A percentile compares a stretch with the other conserved stretches of the same genome.
phyloP scores from a whole-genome alignment of 1,139 yeast species.

The Pichia sp. region DNA sequence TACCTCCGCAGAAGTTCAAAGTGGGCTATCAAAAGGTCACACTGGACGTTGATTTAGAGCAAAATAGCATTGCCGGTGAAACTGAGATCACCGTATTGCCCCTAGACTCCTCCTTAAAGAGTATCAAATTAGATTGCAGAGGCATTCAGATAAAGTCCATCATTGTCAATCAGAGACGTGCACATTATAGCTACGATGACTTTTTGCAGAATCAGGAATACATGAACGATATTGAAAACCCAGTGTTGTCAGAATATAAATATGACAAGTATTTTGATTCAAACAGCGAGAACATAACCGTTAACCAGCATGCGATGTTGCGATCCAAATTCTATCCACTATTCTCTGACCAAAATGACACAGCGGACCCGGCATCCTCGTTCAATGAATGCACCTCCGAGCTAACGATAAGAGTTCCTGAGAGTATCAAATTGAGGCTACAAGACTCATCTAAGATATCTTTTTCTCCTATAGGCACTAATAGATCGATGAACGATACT shows the following conservation, averaged over 20 bases:
- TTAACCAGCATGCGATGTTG: constrained; percentile 61
- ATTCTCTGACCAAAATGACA: constrained; percentile 56
- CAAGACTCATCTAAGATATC: constrained; percentile 50
- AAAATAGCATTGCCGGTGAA: constrained; percentile 53
- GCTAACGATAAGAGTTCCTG: constrained; percentile 66
- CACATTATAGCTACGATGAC: constrained; percentile 49
- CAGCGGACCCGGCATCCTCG: constrained; percentile 51
- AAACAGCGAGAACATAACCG: constrained; percentile 42
- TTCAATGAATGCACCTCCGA: constrained; percentile 59
- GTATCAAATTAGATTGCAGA: constrained; percentile 73
- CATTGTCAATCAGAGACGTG: constrained; percentile 55
- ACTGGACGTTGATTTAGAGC: constrained; percentile 60
- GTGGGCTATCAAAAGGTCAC: constrained; percentile 68
- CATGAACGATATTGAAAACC: constrained; percentile 29
- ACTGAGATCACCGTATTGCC: constrained; percentile 85
- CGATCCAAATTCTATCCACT: constrained; percentile 60
- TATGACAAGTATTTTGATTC: constrained; percentile 42
- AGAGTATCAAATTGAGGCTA: constrained; percentile 55
- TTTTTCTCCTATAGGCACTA: constrained; percentile 38
- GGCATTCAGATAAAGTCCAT: constrained; percentile 65
- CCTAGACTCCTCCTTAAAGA: constrained; percentile 51
- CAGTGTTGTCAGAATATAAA: constrained; percentile 33
- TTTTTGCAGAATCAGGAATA: constrained; percentile 35
- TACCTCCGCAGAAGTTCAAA: constrained; percentile 39
- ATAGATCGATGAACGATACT: constrained; percentile 35